Percentiles rank a stretch among this genome's conserved stretches.
Conservation (phyloP, 805 yeast species). For the Hermanozyma aechmeae region DNA sequence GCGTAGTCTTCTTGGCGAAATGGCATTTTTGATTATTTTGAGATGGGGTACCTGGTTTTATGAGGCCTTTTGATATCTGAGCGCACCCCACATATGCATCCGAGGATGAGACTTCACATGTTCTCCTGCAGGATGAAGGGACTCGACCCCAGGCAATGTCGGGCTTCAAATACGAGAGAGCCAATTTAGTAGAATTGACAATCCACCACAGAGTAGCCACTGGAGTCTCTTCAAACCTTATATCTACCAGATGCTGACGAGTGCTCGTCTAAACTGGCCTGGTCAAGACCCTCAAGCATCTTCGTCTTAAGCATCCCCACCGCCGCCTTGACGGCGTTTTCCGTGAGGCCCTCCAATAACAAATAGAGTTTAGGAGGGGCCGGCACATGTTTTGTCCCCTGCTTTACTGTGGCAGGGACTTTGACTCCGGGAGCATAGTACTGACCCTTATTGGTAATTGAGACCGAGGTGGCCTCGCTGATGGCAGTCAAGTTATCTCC, state of each 20-base stretch:
- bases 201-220: not conserved
- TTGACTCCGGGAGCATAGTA: constrained; percentile 38
- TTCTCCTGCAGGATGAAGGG: no score
- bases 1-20: constrained; percentile 2
- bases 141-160: no score
- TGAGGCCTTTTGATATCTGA: no score
- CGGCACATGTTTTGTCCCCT: constrained; percentile 27
- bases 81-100: no score
- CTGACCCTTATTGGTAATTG: constrained; percentile 77
- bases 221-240: constrained; percentile 24
- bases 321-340: constrained; percentile 48
- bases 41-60: no score
- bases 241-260: constrained; percentile 40
- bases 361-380: constrained; percentile 72
- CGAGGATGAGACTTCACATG: no score
- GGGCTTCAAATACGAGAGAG: no score
- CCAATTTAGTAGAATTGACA: no score
- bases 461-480: constrained; percentile 61
- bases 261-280: constrained; percentile 35
- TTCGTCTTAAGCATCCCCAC: constrained; percentile 45
- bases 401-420: constrained; percentile 46
- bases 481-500: constrained; percentile 54
- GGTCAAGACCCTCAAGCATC: constrained; percentile 48
- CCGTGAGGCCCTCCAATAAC: constrained; percentile 66
- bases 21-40: constrained; percentile 3